Conservation (phyloP, 345 rosid species). For the Salix brachista region DNA sequence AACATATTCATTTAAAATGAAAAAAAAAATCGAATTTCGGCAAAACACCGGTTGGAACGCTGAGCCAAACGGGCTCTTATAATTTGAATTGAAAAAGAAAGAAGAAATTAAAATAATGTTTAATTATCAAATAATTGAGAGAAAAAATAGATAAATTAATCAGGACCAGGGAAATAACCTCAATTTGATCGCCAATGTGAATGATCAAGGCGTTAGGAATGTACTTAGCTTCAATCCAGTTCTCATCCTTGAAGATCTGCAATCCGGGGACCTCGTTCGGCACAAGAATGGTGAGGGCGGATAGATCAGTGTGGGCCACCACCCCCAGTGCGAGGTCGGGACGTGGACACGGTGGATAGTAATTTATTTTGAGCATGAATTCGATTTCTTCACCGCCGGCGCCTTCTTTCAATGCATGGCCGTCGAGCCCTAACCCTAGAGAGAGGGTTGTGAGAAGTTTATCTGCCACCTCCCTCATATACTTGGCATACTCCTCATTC, state of each 20-base stretch:
- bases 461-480: constrained; percentile 45
- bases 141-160: background rate
- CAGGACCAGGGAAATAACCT: constrained; percentile 33
- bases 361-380: constrained; percentile 75
- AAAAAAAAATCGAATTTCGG: no score
- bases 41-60: no score
- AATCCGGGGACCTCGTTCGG: constrained; percentile 88
- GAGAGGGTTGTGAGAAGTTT: constrained; percentile 50
- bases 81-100: no score
- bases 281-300: constrained; percentile 64
- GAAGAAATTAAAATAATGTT: background rate
- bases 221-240: constrained; percentile 67
- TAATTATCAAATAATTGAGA: no score
- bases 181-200: constrained; percentile 81
- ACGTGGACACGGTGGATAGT: constrained; percentile 84
- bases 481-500: constrained; percentile 61
- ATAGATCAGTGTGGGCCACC: constrained; percentile 71
- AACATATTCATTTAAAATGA: no score
- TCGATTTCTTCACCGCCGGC: constrained; percentile 57
- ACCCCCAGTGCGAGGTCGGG: constrained; percentile 86
- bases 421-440: constrained; percentile 55
- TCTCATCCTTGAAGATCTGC: constrained; percentile 63
- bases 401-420: constrained; percentile 43
- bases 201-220: constrained; percentile 73
- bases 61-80: no score